Percentiles rank a stretch among this genome's conserved stretches.
Conservation (phyloP, 768 basidiomycete genomes). For the Rhodosporidiobolus odoratus region DNA sequence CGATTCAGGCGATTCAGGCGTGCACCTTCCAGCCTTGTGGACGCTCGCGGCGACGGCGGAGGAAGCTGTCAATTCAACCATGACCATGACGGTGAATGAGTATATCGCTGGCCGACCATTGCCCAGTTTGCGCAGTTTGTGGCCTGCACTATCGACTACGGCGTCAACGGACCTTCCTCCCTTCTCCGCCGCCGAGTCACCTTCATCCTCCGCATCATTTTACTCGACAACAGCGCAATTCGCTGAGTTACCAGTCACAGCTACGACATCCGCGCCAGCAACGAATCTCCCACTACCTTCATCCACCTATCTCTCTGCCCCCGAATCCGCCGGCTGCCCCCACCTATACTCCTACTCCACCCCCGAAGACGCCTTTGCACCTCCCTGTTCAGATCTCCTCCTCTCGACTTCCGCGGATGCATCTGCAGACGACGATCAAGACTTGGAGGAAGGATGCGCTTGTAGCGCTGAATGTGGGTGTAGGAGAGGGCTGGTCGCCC, state of each 20-base stretch:
- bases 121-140: conserved; percentile 1
- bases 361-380: neutral
- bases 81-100: too few species aligned
- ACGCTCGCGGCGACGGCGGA: neutral
- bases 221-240: neutral
- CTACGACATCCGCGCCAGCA: neutral
- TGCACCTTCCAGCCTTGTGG: conserved; percentile 4
- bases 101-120: neutral
- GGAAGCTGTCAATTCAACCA: too few species aligned
- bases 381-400: neutral
- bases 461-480: neutral
- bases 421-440: neutral
- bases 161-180: too few species aligned
- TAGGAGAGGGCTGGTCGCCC: neutral
- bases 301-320: neutral
- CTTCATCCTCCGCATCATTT: neutral
- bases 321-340: neutral
- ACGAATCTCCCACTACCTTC: neutral
- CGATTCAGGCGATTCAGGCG: neutral
- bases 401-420: neutral
- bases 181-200: too few species aligned
- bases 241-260: neutral
- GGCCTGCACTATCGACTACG: neutral
- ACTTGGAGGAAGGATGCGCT: neutral
- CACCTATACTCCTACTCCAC: neutral